These are phyloP conservation scores for Stachybotrys chlorohalonatus DNA, from an alignment of 2,329 filamentous ascomycete genomes.

Conservation along the genomic window DNA sequence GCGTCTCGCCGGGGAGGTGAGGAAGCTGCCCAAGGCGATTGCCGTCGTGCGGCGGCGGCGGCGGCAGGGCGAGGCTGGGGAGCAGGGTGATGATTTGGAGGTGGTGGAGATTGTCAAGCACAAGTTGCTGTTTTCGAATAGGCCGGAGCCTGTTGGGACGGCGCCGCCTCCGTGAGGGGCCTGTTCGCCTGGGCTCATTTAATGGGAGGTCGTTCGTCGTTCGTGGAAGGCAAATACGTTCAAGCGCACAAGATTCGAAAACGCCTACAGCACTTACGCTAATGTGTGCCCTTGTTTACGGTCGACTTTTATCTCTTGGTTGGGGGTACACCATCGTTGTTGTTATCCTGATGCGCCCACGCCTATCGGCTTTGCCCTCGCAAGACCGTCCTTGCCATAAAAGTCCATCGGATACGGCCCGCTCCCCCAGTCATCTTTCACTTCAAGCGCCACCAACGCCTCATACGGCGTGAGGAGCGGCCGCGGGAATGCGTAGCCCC, in stretches of 20 bases:
- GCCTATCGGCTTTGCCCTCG: slow-evolving; percentile 55
- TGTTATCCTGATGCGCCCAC: slow-evolving; percentile 12
- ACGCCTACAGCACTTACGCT: no score
- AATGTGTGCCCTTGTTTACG: not conserved
- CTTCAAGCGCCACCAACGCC: slow-evolving; percentile 80
- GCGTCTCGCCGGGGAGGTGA: slow-evolving; percentile 80
- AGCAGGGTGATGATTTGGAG: slow-evolving; percentile 52
- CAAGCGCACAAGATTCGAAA: no score
- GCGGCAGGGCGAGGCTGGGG: slow-evolving; percentile 29
- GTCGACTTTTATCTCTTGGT: slow-evolving; percentile 1
- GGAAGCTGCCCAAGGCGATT: slow-evolving; percentile 70
- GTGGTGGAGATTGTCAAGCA: slow-evolving; percentile 80
- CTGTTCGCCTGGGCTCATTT: not conserved
- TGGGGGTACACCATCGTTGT: not conserved
- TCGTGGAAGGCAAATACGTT: no score
- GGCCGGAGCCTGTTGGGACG: slow-evolving; percentile 75
- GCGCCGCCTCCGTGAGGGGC: slow-evolving; percentile 18
- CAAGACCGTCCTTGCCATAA: slow-evolving; percentile 85
- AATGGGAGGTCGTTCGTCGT: not conserved
- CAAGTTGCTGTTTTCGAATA: slow-evolving; percentile 74
- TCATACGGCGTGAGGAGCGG: slow-evolving; percentile 92
- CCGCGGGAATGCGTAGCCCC: slow-evolving; percentile 90
- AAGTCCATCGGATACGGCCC: slow-evolving; percentile 96
- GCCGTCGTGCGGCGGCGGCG: slow-evolving; percentile 61
- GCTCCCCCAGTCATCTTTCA: slow-evolving; percentile 64